Evolutionary conservation across 1,139 yeast species (phyloP).

Genomic region (Debaryomyces subglobosus): DNA sequence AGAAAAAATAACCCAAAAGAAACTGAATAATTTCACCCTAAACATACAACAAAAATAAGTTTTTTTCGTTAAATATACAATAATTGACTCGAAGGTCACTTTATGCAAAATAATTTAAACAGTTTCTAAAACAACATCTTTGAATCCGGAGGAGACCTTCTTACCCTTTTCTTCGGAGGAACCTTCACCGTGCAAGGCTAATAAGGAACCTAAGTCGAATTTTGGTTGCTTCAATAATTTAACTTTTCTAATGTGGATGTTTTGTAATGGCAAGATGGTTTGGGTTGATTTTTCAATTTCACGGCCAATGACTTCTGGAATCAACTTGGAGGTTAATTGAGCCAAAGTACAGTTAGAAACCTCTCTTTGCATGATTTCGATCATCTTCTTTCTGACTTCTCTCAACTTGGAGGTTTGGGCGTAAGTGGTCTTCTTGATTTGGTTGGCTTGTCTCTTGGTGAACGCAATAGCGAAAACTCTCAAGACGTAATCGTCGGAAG

Average conservation of each 20-base stretch:
- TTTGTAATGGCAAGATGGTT: constrained; percentile 54
- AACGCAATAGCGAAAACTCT: constrained; percentile 55
- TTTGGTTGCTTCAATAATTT: constrained; percentile 56
- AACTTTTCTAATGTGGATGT: constrained; percentile 56
- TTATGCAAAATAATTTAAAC: constrained; percentile 28
- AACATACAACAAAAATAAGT: constrained; percentile 9
- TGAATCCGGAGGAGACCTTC: constrained; percentile 53
- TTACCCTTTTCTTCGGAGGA: constrained; percentile 55
- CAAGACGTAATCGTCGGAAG: constrained; percentile 53
- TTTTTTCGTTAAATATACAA: constrained; percentile 7
- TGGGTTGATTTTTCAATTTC: constrained; percentile 57
- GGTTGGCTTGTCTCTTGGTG: constrained; percentile 57
- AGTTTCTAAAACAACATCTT: constrained; percentile 55
- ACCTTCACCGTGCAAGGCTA: constrained; percentile 56
- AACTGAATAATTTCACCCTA: constrained; percentile 11
- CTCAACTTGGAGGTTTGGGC: constrained; percentile 55
- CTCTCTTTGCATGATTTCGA: constrained; percentile 56
- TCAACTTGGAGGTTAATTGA: constrained; percentile 53
- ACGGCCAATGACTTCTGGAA: constrained; percentile 57
- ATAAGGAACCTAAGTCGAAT: constrained; percentile 54
- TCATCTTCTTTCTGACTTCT: constrained; percentile 56
- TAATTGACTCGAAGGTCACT: constrained; percentile 4
- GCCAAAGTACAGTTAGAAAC: constrained; percentile 53
- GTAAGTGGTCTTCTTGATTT: constrained; percentile 53
- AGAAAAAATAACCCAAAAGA: constrained; percentile 13